Evolutionary conservation across 2,329 filamentous ascomycete genomes (phyloP).

Genomic region (Colletotrichum paranaense): DNA sequence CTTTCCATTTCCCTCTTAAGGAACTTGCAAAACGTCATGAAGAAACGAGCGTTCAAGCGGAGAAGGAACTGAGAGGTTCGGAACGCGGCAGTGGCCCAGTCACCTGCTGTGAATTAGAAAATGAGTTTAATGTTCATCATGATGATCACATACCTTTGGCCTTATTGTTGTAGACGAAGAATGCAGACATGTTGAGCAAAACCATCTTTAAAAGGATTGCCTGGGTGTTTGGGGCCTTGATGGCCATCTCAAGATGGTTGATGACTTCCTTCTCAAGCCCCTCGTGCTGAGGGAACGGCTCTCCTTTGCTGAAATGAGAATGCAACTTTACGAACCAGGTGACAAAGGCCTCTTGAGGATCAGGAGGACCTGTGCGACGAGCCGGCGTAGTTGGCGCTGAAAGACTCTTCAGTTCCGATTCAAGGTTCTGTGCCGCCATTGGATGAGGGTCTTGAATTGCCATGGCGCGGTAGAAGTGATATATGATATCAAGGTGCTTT

Average conservation of each 20-base stretch:
- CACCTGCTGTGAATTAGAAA: constrained; percentile 46
- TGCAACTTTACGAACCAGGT: constrained; percentile 90
- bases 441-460: constrained; percentile 80
- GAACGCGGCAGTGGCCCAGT: constrained; percentile 57
- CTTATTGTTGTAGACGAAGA: constrained; percentile 75
- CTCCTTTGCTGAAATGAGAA: constrained; percentile 83
- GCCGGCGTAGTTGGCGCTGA: constrained; percentile 49
- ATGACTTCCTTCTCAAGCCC: constrained; percentile 90
- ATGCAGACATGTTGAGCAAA: constrained; percentile 87
- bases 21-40: constrained; percentile 77
- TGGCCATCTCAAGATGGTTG: constrained; percentile 77
- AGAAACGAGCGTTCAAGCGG: constrained; percentile 81
- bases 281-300: constrained; percentile 78
- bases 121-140: not conserved
- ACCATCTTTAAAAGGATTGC: constrained; percentile 81
- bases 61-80: constrained; percentile 74
- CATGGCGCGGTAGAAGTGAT: constrained; percentile 88
- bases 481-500: constrained; percentile 86
- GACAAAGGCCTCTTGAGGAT: constrained; percentile 72
- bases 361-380: constrained; percentile 53
- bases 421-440: constrained; percentile 79
- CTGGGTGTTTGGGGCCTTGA: constrained; percentile 75
- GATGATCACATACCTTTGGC: constrained; percentile 55
- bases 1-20: constrained; percentile 77
- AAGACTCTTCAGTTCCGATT: constrained; percentile 77